These are phyloP conservation scores for Akebia trifoliata DNA, from an alignment of 164 flowering plant genomes.

Conservation along the genomic window DNA sequence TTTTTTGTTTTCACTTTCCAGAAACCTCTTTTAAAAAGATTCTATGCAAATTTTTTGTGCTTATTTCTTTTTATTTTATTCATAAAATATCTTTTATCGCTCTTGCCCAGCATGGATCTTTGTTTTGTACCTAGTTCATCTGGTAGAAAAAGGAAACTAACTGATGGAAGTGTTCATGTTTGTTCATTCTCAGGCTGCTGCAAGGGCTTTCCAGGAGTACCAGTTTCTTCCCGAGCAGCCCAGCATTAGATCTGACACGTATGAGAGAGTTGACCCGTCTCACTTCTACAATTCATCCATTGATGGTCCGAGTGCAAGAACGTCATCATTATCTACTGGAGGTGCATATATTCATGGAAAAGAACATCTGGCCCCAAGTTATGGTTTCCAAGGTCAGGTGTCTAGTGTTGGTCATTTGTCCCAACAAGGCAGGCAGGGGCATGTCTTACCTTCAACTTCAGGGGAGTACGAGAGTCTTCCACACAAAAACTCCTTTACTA, in stretches of 20 bases:
- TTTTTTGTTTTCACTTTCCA: too few relatives aligned
- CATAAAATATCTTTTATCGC: slow-evolving; percentile 25
- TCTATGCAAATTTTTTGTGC: neutral
- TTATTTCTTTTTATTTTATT: neutral
- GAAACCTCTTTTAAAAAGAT: too few relatives aligned
- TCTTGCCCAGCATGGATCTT: slow-evolving; percentile 25
- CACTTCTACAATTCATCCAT: slow-evolving; percentile 40
- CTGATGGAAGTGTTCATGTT: slow-evolving; percentile 21
- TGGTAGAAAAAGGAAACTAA: slow-evolving; percentile 23
- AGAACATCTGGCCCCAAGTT: slow-evolving; percentile 43
- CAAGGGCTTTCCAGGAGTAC: slow-evolving; percentile 69
- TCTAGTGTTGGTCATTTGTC: slow-evolving; percentile 42
- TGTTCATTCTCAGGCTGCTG: slow-evolving; percentile 25
- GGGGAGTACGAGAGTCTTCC: slow-evolving; percentile 45
- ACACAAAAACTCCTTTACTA: slow-evolving; percentile 34
- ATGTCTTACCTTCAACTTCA: slow-evolving; percentile 35
- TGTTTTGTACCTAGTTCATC: slow-evolving; percentile 24
- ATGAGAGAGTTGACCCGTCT: slow-evolving; percentile 54
- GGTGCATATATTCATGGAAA: slow-evolving; percentile 39
- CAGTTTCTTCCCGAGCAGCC: slow-evolving; percentile 95
- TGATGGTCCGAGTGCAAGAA: slow-evolving; percentile 41
- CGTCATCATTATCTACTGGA: slow-evolving; percentile 38
- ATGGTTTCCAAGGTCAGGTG: slow-evolving; percentile 43
- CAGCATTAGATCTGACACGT: slow-evolving; percentile 52
- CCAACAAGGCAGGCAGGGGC: slow-evolving; percentile 52